Percentiles rank a stretch among this genome's conserved stretches.
Evolutionary conservation across 2,329 filamentous ascomycete genomes (phyloP).

Genomic region (Arthrobotrys conoides): DNA sequence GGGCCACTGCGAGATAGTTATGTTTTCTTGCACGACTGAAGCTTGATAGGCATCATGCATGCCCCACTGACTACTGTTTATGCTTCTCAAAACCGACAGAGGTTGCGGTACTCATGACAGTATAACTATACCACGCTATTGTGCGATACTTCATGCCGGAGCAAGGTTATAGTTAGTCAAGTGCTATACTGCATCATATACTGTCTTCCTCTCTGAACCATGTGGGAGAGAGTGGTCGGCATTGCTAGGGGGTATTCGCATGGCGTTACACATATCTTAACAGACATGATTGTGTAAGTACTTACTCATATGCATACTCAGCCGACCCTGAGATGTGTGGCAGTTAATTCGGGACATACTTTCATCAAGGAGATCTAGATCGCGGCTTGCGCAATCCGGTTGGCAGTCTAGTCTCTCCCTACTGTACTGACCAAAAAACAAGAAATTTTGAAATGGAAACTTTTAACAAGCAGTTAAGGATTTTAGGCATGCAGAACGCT

Average conservation of each 20-base stretch:
- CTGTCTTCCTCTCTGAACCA: neutral
- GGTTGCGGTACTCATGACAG: no score
- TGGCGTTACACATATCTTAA: neutral
- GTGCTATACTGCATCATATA: neutral
- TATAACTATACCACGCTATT: neutral
- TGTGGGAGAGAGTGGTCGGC: neutral
- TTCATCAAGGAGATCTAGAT: constrained; percentile 9
- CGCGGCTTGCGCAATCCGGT: constrained; percentile 21
- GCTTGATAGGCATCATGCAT: neutral
- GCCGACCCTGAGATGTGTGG: constrained; percentile 4
- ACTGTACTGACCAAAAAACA: neutral
- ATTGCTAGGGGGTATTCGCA: neutral
- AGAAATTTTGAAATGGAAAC: neutral
- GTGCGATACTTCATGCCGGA: neutral
- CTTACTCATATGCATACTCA: constrained; percentile 21
- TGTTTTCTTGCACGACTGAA: neutral
- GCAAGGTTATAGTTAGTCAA: no score
- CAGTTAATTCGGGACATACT: neutral
- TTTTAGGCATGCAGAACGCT: neutral
- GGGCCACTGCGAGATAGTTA: neutral
- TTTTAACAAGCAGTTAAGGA: neutral
- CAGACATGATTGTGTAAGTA: constrained; percentile 7
- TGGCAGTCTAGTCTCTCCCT: neutral
- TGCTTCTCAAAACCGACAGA: neutral
- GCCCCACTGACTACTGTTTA: neutral